Evolutionary conservation across 768 basidiomycete species (phyloP).

Genomic region (Auriscalpium orientale): DNA sequence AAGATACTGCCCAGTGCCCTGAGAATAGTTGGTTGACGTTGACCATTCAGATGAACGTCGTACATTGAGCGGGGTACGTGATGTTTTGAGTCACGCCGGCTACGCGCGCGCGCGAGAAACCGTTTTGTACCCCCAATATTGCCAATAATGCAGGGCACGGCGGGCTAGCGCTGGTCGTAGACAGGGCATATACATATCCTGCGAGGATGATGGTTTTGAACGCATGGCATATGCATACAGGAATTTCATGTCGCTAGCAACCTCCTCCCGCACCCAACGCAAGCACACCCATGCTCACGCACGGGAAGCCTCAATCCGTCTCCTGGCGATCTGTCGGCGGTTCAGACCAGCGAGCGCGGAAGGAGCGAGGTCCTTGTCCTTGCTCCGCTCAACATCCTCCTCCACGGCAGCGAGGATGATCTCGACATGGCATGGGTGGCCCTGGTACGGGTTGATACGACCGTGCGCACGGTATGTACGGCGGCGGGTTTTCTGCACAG

Average conservation of each 20-base stretch:
- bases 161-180: too few relatives aligned
- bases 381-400: constrained; percentile 85
- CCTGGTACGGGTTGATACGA: constrained; percentile 98
- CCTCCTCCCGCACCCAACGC: constrained; percentile 15
- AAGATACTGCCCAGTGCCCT: too few relatives aligned
- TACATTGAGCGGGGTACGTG: too few relatives aligned
- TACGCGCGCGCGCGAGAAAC: too few relatives aligned
- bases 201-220: constrained; percentile 4
- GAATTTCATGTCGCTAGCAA: constrained; percentile 18
- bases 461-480: constrained; percentile 98
- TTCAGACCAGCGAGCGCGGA: constrained; percentile 60
- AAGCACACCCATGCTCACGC: constrained; percentile 18
- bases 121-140: too few relatives aligned
- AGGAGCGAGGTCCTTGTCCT: constrained; percentile 60
- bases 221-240: constrained; percentile 14
- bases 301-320: constrained; percentile 79
- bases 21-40: too few relatives aligned
- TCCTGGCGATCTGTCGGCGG: constrained; percentile 81
- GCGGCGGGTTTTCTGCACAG: constrained; percentile 87
- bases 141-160: too few relatives aligned
- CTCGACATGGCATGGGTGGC: constrained; percentile 95
- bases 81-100: too few relatives aligned
- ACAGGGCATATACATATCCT: too few relatives aligned
- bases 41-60: too few relatives aligned
- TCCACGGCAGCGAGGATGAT: constrained; percentile 79